Conservation (phyloP, 306 rosid species). For the Mimosa pudica region DNA sequence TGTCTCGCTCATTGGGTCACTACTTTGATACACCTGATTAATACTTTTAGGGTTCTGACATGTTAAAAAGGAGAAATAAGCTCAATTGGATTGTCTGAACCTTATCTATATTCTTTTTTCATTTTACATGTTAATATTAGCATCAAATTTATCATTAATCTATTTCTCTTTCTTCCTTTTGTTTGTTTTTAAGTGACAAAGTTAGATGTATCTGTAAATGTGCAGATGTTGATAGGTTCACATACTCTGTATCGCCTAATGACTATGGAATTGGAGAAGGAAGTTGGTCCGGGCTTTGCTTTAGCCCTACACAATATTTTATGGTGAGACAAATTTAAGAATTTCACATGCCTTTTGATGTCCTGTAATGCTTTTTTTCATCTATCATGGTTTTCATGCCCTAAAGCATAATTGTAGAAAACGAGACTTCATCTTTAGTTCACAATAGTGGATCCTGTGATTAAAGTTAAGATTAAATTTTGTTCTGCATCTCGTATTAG, state of each 20-base stretch:
- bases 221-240: constrained; percentile 73
- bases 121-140: background rate
- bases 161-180: constrained; percentile 19
- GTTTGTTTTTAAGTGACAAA: constrained; percentile 3
- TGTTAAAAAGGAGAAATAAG: background rate
- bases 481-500: constrained; percentile 16
- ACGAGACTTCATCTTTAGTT: constrained; percentile 3
- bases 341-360: background rate
- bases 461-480: background rate
- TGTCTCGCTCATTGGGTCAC: background rate
- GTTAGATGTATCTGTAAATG: constrained; percentile 30
- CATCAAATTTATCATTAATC: background rate
- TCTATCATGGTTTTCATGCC: background rate
- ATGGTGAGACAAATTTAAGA: constrained; percentile 48
- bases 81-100: background rate
- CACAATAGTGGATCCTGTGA: background rate
- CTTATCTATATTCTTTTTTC: background rate
- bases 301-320: constrained; percentile 75
- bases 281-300: constrained; percentile 92
- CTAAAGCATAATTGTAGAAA: background rate
- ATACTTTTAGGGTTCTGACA: constrained; percentile 3
- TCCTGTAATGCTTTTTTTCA: background rate
- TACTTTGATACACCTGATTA: background rate
- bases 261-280: constrained; percentile 84
- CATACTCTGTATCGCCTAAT: constrained; percentile 74